Evolutionary conservation across 208 protist species (phyloP), one percentile per base, ranked within the genome.

Genomic region (Trypanosoma lewisi): DNA sequence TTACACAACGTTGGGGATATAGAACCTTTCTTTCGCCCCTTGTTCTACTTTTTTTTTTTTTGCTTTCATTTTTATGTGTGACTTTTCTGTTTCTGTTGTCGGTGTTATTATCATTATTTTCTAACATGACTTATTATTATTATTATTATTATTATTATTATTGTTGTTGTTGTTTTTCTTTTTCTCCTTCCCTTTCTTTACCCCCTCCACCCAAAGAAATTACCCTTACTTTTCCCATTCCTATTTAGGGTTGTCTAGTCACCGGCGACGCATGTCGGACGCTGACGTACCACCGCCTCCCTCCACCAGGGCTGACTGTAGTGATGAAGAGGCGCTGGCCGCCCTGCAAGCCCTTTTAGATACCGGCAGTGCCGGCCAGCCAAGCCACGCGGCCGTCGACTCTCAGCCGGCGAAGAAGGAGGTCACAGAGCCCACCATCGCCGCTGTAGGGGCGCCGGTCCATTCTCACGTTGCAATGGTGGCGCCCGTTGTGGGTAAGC

Each of bases 91-190:
- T 1, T 49, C 12, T 31, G 23, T 61, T 9, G 11, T 31, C 49
- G 27, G 1, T 58, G 4, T 39, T 49, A 1, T 56, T 21, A 41
- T 62, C 44, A 44, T 54, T 7, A 2, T 49, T 59, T 7, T 14
- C n/a, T n/a, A n/a, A n/a, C n/a, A n/a, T n/a, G n/a, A n/a, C n/a
- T 67, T 30, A 49, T 41, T 67, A 44, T 69, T 67, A 0, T 73
- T 51, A 19, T 53, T 70, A 28, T 66, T 41, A 31, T 44, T 33
- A 33, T 44, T 30, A 41, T 57, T 61, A n/a, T 67, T 30, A 49
- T 41, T 67, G 41, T 69, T 67, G 0, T 73, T 51, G 17, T 53
- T 70, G 19, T 66, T 41, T 37, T 44, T 33, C 33, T 44, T 30
- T 49, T 57, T 61, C 11, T 48, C 44, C 4, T 31, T 58, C 45